These are phyloP conservation scores for Aspergillus terreus DNA, from an alignment of 2,329 filamentous ascomycete genomes.

Conservation along the genomic window DNA sequence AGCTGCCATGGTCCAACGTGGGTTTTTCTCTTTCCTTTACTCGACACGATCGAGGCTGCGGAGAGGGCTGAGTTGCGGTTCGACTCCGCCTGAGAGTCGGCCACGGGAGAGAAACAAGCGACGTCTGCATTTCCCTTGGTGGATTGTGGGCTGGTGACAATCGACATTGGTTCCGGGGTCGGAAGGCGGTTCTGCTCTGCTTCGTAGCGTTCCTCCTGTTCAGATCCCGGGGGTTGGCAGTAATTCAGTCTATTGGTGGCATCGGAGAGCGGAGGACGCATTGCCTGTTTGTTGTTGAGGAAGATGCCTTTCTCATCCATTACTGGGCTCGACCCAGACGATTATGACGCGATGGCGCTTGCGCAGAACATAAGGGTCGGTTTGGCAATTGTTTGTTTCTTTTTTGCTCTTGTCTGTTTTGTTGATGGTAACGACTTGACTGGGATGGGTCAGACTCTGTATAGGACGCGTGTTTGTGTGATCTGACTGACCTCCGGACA, in stretches of 20 bases:
- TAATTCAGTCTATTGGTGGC: slow-evolving; percentile 49
- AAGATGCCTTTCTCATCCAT: slow-evolving; percentile 18
- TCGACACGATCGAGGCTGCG: slow-evolving; percentile 53
- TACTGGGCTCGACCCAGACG: slow-evolving; percentile 15
- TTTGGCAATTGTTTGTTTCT: not conserved
- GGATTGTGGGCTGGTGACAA: slow-evolving; percentile 23
- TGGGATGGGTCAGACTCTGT: no score
- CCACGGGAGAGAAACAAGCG: slow-evolving; percentile 52
- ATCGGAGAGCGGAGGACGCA: slow-evolving; percentile 45
- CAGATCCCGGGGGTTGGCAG: slow-evolving; percentile 23
- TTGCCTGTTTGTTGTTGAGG: slow-evolving; percentile 11
- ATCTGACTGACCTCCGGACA: not conserved
- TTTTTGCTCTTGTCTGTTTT: no score
- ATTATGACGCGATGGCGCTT: not conserved
- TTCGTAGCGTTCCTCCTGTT: slow-evolving; percentile 9
- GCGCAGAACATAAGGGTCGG: slow-evolving; percentile 5
- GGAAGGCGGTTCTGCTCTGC: slow-evolving; percentile 15
- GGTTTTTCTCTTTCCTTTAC: slow-evolving; percentile 58
- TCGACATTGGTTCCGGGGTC: slow-evolving; percentile 25
- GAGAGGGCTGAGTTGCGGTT: slow-evolving; percentile 54
- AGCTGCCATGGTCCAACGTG: slow-evolving; percentile 93
- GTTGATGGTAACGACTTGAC: no score
- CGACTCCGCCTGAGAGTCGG: slow-evolving; percentile 45
- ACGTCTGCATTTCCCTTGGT: slow-evolving; percentile 39
- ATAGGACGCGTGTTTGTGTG: no score